Conservation (phyloP, 768 basidiomycete genomes). For the Podaxis sp. region DNA sequence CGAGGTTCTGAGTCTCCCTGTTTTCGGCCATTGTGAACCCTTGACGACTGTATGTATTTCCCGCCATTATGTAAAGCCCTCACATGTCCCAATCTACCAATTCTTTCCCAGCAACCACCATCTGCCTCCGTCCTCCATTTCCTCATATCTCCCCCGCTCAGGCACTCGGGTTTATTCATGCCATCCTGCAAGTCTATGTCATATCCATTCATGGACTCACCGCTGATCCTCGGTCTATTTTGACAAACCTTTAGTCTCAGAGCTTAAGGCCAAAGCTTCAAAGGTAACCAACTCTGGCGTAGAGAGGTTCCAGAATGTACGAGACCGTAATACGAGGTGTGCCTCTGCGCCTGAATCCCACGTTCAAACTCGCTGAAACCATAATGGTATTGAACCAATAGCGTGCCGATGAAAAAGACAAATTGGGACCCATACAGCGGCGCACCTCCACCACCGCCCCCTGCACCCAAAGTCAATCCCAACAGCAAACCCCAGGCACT, state of each 20-base stretch:
- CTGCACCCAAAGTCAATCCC: constrained; percentile 37
- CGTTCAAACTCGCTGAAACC: background rate
- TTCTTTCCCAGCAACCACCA: background rate
- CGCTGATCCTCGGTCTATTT: constrained; percentile 3
- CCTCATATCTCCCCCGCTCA: constrained; percentile 9
- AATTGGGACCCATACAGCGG: constrained; percentile 66
- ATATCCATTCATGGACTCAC: background rate
- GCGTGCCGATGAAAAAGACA: constrained; percentile 56
- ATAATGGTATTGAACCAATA: constrained; percentile 21
- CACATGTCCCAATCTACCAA: background rate
- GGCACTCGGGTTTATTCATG: constrained; percentile 18
- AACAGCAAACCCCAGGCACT: constrained; percentile 29
- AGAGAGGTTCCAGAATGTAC: constrained; percentile 49
- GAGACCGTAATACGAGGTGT: constrained; percentile 54
- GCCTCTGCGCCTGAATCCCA: constrained; percentile 5
- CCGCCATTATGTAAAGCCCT: background rate
- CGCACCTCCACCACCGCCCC: constrained; percentile 44
- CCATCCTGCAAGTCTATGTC: constrained; percentile 31
- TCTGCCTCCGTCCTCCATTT: background rate
- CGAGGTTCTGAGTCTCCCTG: background rate
- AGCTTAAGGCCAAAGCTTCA: constrained; percentile 62
- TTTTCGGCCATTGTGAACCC: background rate
- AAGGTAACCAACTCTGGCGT: constrained; percentile 59
- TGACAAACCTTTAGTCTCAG: constrained; percentile 43
- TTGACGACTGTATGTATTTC: constrained; percentile 5